A percentile compares a stretch with the other conserved stretches of the same genome.
phyloP scores from a whole-genome alignment of 441 rosid genomes.

The Gossypium schwendimanii region DNA sequence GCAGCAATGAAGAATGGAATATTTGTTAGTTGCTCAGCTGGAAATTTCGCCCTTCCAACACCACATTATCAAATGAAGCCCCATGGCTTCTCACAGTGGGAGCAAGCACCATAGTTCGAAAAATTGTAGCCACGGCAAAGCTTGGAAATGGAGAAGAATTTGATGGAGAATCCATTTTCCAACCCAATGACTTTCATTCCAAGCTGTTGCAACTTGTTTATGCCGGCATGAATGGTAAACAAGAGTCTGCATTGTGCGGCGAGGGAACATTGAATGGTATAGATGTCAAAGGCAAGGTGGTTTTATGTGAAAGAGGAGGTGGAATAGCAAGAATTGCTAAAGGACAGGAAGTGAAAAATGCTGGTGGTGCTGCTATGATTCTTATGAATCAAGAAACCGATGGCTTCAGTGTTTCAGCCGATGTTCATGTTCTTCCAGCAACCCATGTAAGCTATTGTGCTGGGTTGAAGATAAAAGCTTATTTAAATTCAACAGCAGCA shows the following conservation, averaged over 20 bases:
- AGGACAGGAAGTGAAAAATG: constrained; percentile 34
- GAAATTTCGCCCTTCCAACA: constrained; percentile 25
- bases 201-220: constrained; percentile 31
- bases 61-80: constrained; percentile 34
- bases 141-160: constrained; percentile 35
- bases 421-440: constrained; percentile 44
- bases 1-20: constrained; percentile 30
- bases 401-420: constrained; percentile 23
- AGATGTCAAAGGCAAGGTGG: constrained; percentile 36
- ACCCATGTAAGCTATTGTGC: constrained; percentile 34
- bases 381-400: constrained; percentile 27
- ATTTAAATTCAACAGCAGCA: constrained; percentile 29
- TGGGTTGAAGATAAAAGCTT: constrained; percentile 36
- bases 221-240: constrained; percentile 26
- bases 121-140: constrained; percentile 24
- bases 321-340: constrained; percentile 22
- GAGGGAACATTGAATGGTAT: constrained; percentile 23
- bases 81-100: constrained; percentile 47
- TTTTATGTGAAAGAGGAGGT: constrained; percentile 38
- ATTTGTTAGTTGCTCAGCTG: constrained; percentile 31
- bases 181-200: constrained; percentile 23
- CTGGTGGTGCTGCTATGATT: constrained; percentile 42
- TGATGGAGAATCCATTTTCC: constrained; percentile 38
- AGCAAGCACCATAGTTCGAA: constrained; percentile 28
- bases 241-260: constrained; percentile 18